Evolutionary conservation across 2,329 filamentous ascomycete genomes (phyloP), one percentile per base, ranked within the genome.

Genomic region (Ascochyta fabae): DNA sequence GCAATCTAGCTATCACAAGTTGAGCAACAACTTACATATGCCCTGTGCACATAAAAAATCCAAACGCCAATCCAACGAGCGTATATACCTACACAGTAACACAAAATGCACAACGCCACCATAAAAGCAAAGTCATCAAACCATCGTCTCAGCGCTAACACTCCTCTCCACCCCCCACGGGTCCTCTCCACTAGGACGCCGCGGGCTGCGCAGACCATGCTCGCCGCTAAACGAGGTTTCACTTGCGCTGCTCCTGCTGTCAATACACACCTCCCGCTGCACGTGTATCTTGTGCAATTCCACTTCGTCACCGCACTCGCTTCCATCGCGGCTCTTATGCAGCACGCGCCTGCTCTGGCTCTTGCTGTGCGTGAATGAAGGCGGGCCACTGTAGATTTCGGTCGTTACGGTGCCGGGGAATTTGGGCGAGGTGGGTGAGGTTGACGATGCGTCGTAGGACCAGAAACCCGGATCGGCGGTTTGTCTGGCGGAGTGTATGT

Each of bases 211-310:
- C 15, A 42, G 54, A 9, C 42, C 33, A 34, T 49, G 54, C n/a
- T 23, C 35, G 9, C n/a, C 16, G 9, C 24, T 10, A 16, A 16
- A n/a, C 10, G 4, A 2, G 12, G 1, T 38, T 31, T 19, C 39
- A 19, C 15, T 33, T 16, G 5, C 31, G n/a, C 48, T 26, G 6
- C 24, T 26, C 26, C 9, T 41, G 27, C 34, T 39, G 24, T 48
- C 51, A 33, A 48, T 27, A 15, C 51, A 48, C 3, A 48, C 22
- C 22, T 48, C 51, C 1, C 33, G 13, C 24, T 48, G 51, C 29
- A 68, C 66, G 9, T 52, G 42, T 3, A 68, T 66, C 19, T 54
- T 58, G 5, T 60, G 49, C 43, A 67, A 36, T 42, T 66, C 59
- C 10, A 68, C 46, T 27, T 61, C 53, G 29, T 66, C 60, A 1